Evolutionary conservation across 805 yeast species (phyloP).

Genomic region (Wickerhamiella spandovensis): DNA sequence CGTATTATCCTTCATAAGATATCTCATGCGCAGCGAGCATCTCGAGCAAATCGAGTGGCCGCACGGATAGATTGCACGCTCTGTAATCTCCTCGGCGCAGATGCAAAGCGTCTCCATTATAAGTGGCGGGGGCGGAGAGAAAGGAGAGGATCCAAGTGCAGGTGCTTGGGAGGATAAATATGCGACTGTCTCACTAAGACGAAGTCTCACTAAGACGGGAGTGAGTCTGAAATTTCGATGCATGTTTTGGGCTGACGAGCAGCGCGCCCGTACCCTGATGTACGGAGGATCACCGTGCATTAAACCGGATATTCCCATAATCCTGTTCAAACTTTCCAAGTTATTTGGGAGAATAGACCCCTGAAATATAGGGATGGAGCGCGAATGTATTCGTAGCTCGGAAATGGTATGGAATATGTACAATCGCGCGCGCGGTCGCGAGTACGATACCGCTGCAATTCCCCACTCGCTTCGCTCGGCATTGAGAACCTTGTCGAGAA

Average conservation of each 20-base stretch:
- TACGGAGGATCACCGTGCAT: too few species aligned
- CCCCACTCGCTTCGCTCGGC: background rate
- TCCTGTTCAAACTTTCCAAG: too few species aligned
- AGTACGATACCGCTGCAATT: background rate
- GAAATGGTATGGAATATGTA: background rate
- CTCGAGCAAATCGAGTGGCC: constrained; percentile 71
- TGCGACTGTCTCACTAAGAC: background rate
- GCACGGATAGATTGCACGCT: constrained; percentile 67
- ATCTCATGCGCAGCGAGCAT: constrained; percentile 75
- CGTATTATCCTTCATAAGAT: constrained; percentile 53
- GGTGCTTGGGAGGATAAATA: too few species aligned
- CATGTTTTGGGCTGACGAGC: too few species aligned
- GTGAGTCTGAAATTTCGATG: too few species aligned
- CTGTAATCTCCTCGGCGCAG: constrained; percentile 62
- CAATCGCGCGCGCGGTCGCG: background rate
- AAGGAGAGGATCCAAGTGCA: too few species aligned
- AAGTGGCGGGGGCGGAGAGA: too few species aligned
- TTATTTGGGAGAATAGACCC: too few species aligned
- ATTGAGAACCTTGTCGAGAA: background rate
- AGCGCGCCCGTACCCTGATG: too few species aligned
- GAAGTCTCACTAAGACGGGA: too few species aligned
- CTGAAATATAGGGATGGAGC: background rate
- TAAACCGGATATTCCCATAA: too few species aligned
- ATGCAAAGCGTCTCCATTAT: constrained; percentile 20
- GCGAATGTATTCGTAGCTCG: background rate